These are phyloP conservation scores for Leptomonas seymouri DNA, from an alignment of 208 protist genomes.

Conservation along the genomic window DNA sequence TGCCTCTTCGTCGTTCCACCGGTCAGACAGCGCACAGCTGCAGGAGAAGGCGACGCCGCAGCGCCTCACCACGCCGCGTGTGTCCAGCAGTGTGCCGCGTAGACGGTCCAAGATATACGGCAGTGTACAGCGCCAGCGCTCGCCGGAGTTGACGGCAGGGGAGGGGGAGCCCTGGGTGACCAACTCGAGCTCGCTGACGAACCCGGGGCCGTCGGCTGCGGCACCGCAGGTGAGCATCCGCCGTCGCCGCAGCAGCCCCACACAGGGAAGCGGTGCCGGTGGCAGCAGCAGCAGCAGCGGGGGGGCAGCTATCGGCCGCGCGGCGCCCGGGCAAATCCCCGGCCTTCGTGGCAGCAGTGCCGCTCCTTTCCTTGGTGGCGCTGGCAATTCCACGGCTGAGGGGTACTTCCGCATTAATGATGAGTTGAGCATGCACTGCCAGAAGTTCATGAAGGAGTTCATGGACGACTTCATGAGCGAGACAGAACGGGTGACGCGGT, in stretches of 20 bases:
- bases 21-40: conserved; percentile 39
- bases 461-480: conserved; percentile 49
- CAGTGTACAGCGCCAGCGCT: conserved; percentile 16
- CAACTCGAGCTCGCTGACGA: not conserved
- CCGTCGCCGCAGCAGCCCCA: conserved; percentile 36
- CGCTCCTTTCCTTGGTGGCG: conserved; percentile 7
- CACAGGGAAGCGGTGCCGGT: conserved; percentile 22
- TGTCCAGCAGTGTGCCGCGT: conserved; percentile 34
- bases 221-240: conserved; percentile 24
- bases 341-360: conserved; percentile 19
- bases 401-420: conserved; percentile 41
- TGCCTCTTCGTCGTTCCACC: conserved; percentile 34
- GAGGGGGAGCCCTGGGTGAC: not conserved
- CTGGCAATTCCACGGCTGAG: conserved; percentile 24
- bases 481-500: conserved; percentile 40
- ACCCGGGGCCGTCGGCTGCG: conserved; percentile 7
- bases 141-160: conserved; percentile 5
- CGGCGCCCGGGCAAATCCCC: conserved; percentile 25
- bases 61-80: conserved; percentile 23
- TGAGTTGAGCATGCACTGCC: conserved; percentile 37
- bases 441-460: conserved; percentile 46
- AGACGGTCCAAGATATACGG: conserved; percentile 22
- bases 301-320: not conserved
- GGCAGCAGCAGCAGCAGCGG: not conserved
- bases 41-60: conserved; percentile 39